These are phyloP conservation scores for Vicia sativa DNA, from an alignment of 306 rosid genomes.

Conservation along the genomic window DNA sequence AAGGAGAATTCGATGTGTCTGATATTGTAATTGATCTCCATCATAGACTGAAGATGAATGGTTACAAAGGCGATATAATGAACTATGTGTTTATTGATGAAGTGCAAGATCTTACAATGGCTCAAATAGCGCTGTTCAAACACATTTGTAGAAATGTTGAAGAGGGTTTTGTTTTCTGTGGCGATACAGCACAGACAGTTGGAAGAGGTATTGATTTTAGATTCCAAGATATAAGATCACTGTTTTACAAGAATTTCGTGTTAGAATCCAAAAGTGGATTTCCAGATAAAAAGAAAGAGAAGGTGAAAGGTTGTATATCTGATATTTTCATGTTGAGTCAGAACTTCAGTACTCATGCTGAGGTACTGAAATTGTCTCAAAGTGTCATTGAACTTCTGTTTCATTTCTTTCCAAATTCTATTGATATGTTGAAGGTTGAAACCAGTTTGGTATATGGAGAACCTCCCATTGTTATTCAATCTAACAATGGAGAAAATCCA, in stretches of 20 bases:
- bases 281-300: too few species aligned
- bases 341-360: constrained; percentile 64
- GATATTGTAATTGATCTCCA: constrained; percentile 74
- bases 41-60: constrained; percentile 40
- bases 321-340: constrained; percentile 56
- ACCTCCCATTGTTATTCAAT: constrained; percentile 50
- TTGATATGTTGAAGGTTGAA: constrained; percentile 62
- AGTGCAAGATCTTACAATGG: constrained; percentile 74
- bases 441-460: constrained; percentile 59
- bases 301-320: too few species aligned
- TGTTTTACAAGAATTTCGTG: constrained; percentile 61
- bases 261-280: constrained; percentile 29
- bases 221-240: constrained; percentile 62
- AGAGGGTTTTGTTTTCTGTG: constrained; percentile 81
- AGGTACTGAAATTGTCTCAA: constrained; percentile 61
- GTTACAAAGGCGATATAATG: constrained; percentile 54
- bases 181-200: constrained; percentile 76
- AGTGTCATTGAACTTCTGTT: constrained; percentile 59
- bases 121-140: constrained; percentile 65
- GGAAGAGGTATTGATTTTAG: constrained; percentile 77
- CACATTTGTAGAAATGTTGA: constrained; percentile 64
- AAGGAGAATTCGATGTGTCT: constrained; percentile 65
- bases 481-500: constrained; percentile 48
- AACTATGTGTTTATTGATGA: constrained; percentile 71
- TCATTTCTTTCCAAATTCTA: constrained; percentile 62